Evolutionary conservation across 2,329 filamentous ascomycete species (phyloP).

Genomic region (Tympanopsis confertula): DNA sequence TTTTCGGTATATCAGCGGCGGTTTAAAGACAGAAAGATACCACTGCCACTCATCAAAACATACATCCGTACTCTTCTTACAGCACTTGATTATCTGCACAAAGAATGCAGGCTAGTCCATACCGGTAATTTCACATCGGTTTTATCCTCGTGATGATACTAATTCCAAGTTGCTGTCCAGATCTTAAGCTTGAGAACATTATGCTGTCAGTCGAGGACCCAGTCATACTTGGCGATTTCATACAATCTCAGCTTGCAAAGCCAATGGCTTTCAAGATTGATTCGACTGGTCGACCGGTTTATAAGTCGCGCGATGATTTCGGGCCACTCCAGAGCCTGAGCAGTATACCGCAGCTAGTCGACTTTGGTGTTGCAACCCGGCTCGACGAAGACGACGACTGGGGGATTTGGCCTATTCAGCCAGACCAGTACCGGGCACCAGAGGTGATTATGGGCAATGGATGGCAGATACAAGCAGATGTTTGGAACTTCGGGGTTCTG

Average conservation of each 20-base stretch:
- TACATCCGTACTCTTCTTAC: slow-evolving; percentile 6
- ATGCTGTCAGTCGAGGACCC: slow-evolving; percentile 8
- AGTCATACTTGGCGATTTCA: slow-evolving; percentile 5
- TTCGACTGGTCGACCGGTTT: slow-evolving; percentile 6
- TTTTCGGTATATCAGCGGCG: slow-evolving; percentile 5
- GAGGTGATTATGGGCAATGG: background rate
- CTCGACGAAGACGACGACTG: slow-evolving; percentile 1
- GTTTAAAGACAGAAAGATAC: slow-evolving; percentile 3
- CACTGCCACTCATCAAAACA: slow-evolving; percentile 7
- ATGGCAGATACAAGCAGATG: slow-evolving; percentile 7
- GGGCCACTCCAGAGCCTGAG: slow-evolving; percentile 4
- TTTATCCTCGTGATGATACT: background rate
- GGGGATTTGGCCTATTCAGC: slow-evolving; percentile 7
- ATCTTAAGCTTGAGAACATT: slow-evolving; percentile 9
- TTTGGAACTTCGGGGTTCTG: slow-evolving; percentile 12
- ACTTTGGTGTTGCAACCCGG: slow-evolving; percentile 6
- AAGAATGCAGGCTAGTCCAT: slow-evolving; percentile 10
- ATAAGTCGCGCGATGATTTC: slow-evolving; percentile 7
- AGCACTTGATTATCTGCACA: slow-evolving; percentile 12
- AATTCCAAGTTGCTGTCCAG: slow-evolving; percentile 1
- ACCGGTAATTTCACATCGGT: slow-evolving; percentile 7
- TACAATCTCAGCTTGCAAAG: slow-evolving; percentile 4
- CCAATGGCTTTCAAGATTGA: slow-evolving; percentile 8
- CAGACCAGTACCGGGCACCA: background rate
- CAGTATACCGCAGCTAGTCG: slow-evolving; percentile 5